These are phyloP conservation scores for Diplodia seriata DNA, from an alignment of 2,329 filamentous ascomycete genomes.

Conservation along the genomic window DNA sequence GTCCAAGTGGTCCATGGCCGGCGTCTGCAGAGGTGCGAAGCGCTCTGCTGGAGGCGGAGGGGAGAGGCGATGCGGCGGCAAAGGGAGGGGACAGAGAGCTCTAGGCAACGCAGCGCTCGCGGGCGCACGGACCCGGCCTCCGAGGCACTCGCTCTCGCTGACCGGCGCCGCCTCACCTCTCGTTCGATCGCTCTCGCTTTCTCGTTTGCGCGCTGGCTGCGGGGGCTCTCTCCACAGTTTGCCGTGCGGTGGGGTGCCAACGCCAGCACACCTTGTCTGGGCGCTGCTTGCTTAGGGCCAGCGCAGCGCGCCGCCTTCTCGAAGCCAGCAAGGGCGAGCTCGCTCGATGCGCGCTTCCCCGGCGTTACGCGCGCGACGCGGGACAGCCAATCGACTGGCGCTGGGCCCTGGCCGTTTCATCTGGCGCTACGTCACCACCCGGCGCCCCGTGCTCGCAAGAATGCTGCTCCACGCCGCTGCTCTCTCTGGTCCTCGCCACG, in stretches of 20 bases:
- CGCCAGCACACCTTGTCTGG: background rate
- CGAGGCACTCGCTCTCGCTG: constrained; percentile 1
- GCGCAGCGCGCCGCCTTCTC: constrained; percentile 3
- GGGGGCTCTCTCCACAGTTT: background rate
- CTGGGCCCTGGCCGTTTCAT: constrained; percentile 25
- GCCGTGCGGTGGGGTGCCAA: constrained; percentile 4
- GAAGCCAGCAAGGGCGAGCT: constrained; percentile 14
- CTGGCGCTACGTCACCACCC: constrained; percentile 27
- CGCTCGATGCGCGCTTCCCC: background rate
- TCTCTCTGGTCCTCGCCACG: background rate
- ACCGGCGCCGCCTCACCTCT: constrained; percentile 17
- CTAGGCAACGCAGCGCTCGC: constrained; percentile 12
- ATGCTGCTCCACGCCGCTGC: background rate
- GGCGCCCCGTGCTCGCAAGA: constrained; percentile 16
- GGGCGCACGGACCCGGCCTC: background rate
- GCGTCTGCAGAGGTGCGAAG: constrained; percentile 20
- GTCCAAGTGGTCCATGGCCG: constrained; percentile 37
- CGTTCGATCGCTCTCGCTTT: background rate
- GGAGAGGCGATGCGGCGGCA: constrained; percentile 14
- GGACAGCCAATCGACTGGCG: constrained; percentile 15
- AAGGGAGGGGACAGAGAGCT: constrained; percentile 20
- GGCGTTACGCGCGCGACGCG: constrained; percentile 25
- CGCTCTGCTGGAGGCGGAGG: constrained; percentile 9
- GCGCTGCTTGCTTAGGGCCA: background rate
- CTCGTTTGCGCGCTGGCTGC: background rate